Conservation (phyloP, 345 rosid genomes). For the Linum usitatissimum region DNA sequence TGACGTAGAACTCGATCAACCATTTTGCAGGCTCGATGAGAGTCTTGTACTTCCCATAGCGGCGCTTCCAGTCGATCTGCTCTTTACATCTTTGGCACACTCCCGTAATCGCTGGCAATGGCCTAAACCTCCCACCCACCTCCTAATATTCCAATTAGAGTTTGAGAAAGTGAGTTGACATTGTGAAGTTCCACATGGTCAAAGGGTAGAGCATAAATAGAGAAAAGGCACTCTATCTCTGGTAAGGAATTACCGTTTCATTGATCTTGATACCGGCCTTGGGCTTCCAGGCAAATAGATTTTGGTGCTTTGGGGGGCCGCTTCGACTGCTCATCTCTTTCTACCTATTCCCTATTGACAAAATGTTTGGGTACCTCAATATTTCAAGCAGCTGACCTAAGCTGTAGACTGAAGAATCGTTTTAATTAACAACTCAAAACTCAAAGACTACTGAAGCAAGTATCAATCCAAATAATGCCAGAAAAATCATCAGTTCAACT, state of each 20-base stretch:
- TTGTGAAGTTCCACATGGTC: too few species aligned
- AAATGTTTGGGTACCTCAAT: too few species aligned
- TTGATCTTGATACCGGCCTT: constrained; percentile 79
- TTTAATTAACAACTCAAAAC: too few species aligned
- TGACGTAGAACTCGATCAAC: constrained; percentile 16
- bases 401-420: too few species aligned
- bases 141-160: constrained; percentile 22
- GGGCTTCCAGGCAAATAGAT: constrained; percentile 76
- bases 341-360: too few species aligned
- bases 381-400: too few species aligned
- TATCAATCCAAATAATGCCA: too few species aligned
- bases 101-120: constrained; percentile 70
- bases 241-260: constrained; percentile 39
- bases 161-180: background rate
- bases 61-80: constrained; percentile 94
- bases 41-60: constrained; percentile 78
- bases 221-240: too few species aligned
- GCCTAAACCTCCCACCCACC: constrained; percentile 65
- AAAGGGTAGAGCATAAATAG: background rate
- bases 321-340: constrained; percentile 43
- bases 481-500: too few species aligned
- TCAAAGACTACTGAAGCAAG: too few species aligned
- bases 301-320: constrained; percentile 88
- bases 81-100: constrained; percentile 78
- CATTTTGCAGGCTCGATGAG: constrained; percentile 80